phyloP scores from a whole-genome alignment of 139 green algal genomes.

The Mychonastes homosphaera region DNA sequence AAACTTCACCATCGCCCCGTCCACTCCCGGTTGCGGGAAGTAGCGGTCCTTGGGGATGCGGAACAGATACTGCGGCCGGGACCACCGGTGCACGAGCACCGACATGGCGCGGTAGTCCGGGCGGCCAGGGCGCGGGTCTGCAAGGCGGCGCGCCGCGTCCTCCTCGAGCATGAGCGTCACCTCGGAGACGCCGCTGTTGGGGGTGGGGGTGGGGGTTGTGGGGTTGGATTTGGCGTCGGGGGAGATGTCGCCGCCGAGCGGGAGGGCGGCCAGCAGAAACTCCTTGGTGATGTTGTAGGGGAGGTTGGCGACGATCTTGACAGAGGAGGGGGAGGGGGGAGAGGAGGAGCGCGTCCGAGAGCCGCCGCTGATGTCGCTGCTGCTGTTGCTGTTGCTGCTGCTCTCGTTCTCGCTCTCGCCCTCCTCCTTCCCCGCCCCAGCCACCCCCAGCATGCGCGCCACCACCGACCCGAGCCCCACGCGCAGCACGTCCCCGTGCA shows the following conservation, averaged over 20 bases:
- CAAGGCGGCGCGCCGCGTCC: constrained; percentile 28
- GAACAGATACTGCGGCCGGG: constrained; percentile 47
- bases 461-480: constrained; percentile 33
- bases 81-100: constrained; percentile 65
- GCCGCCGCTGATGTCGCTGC: constrained; percentile 1
- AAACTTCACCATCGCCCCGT: constrained; percentile 74
- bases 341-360: not conserved
- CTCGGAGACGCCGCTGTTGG: constrained; percentile 48
- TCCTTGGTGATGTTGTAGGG: constrained; percentile 97
- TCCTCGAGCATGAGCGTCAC: constrained; percentile 70
- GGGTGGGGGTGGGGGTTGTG: too few species aligned
- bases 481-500: constrained; percentile 59
- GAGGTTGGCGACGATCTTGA: constrained; percentile 89
- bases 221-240: too few species aligned
- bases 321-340: constrained; percentile 1
- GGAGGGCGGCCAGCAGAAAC: constrained; percentile 65
- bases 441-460: constrained; percentile 15
- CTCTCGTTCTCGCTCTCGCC: not conserved
- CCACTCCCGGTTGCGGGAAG: constrained; percentile 63
- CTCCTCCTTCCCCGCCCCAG: constrained; percentile 1
- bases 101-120: constrained; percentile 75
- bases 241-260: constrained; percentile 50
- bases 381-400: constrained; percentile 8
- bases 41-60: constrained; percentile 56
- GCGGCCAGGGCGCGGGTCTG: constrained; percentile 22